Percentiles rank a stretch among this genome's conserved stretches.
Conservation (phyloP, 495 filamentous ascomycete genomes). For the Neohortaea acidophila region DNA sequence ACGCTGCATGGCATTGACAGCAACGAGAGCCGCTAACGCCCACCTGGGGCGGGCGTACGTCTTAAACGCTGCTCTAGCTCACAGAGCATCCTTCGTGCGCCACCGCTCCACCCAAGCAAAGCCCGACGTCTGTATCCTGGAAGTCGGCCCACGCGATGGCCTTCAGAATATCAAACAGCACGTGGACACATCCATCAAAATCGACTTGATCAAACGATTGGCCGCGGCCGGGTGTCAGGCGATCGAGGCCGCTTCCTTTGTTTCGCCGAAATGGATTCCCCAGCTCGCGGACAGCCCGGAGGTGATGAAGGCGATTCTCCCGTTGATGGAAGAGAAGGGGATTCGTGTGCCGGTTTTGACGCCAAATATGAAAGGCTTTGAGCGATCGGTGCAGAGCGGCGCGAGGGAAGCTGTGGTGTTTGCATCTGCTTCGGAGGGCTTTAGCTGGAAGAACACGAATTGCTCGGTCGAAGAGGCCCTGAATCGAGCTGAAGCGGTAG, state of each 20-base stretch:
- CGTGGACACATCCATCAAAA: conserved; percentile 28
- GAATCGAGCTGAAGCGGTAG: conserved; percentile 21
- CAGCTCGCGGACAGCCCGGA: conserved; percentile 31
- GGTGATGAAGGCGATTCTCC: conserved; percentile 17
- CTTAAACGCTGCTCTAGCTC: background rate
- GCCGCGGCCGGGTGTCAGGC: conserved; percentile 21
- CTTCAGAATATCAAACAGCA: conserved; percentile 29
- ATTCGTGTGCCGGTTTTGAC: conserved; percentile 27
- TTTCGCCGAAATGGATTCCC: conserved; percentile 30
- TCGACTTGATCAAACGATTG: conserved; percentile 29
- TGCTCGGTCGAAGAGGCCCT: conserved; percentile 28
- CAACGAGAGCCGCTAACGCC: too few species aligned
- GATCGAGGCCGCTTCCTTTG: conserved; percentile 34
- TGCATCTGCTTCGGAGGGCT: conserved; percentile 31
- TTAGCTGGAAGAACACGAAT: conserved; percentile 33
- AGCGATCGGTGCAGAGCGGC: conserved; percentile 23
- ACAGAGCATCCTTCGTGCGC: background rate
- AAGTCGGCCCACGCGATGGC: conserved; percentile 36
- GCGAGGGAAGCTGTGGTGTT: conserved; percentile 32
- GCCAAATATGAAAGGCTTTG: conserved; percentile 31
- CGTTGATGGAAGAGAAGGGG: background rate
- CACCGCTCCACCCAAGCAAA: background rate
- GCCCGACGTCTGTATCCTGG: conserved; percentile 28
- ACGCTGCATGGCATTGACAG: too few species aligned
- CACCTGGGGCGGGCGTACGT: too few species aligned